Evolutionary conservation across 805 yeast species (phyloP).

Genomic region (Candida ficus): DNA sequence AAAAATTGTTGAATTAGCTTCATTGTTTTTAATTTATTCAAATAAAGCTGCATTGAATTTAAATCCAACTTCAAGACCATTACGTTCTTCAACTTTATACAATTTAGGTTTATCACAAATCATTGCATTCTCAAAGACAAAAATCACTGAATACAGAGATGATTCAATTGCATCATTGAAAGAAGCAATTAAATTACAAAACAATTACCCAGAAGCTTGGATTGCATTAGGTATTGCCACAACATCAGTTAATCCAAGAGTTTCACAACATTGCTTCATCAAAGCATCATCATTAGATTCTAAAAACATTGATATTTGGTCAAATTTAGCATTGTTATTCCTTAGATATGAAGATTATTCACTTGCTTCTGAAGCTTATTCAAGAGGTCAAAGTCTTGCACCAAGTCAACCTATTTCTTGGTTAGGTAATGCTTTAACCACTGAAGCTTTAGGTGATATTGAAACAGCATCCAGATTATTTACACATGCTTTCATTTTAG

Average conservation of each 20-base stretch:
- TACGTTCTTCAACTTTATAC: constrained; percentile 53
- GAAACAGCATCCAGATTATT: constrained; percentile 51
- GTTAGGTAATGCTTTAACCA: constrained; percentile 77
- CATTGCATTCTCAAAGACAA: constrained; percentile 35
- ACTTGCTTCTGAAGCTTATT: constrained; percentile 68
- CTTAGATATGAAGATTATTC: constrained; percentile 61
- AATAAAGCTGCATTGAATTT: constrained; percentile 42
- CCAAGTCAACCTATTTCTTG: constrained; percentile 76
- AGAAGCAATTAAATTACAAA: constrained; percentile 66
- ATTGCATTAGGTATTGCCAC: constrained; percentile 75
- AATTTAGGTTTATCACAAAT: constrained; percentile 69
- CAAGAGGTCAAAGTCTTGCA: constrained; percentile 71
- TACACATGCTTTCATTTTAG: constrained; percentile 73
- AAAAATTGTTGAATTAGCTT: constrained; percentile 31
- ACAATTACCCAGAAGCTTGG: constrained; percentile 73
- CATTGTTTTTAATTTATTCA: constrained; percentile 38
- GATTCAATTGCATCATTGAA: constrained; percentile 55
- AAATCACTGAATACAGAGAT: constrained; percentile 33
- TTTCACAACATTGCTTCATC: constrained; percentile 90
- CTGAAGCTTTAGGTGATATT: constrained; percentile 44
- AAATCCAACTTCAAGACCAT: constrained; percentile 36
- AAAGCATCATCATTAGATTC: constrained; percentile 70
- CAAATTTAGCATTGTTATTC: constrained; percentile 74
- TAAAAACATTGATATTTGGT: constrained; percentile 68
- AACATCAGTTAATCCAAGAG: constrained; percentile 55